Conservation (phyloP, 345 rosid species). For the Gossypium sturtianum region DNA sequence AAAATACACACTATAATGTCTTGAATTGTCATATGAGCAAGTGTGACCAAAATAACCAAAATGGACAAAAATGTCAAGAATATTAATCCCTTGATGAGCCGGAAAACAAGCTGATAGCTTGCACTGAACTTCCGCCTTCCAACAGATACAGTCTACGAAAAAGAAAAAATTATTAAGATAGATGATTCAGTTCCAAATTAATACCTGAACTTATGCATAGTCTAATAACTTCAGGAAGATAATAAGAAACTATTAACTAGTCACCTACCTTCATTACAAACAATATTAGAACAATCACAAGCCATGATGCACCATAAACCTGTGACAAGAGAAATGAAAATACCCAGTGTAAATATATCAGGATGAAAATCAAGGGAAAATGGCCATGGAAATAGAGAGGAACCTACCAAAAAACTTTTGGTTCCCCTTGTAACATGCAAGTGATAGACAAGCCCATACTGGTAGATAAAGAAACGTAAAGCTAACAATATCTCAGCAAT, state of each 20-base stretch:
- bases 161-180: not conserved
- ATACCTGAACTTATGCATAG: not conserved
- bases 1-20: constrained; percentile 90
- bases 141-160: constrained; percentile 75
- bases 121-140: constrained; percentile 96
- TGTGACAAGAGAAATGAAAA: constrained; percentile 23
- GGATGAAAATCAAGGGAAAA: not conserved
- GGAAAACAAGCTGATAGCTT: constrained; percentile 85
- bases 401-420: constrained; percentile 64
- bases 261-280: constrained; percentile 89
- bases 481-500: constrained; percentile 82
- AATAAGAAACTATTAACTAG: not conserved
- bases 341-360: not conserved
- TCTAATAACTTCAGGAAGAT: not conserved
- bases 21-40: constrained; percentile 76
- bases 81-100: constrained; percentile 93
- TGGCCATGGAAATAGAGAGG: constrained; percentile 5
- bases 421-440: constrained; percentile 45
- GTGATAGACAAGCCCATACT: constrained; percentile 94
- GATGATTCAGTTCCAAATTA: not conserved
- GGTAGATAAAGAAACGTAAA: constrained; percentile 84
- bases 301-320: constrained; percentile 97
- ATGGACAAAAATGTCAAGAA: constrained; percentile 77
- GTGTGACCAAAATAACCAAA: constrained; percentile 69
- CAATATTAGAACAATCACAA: constrained; percentile 79